Evolutionary conservation across 1,284 basidiomycete species (phyloP), one percentile per base, ranked within the genome.

Genomic region (Chalciporus sp.): DNA sequence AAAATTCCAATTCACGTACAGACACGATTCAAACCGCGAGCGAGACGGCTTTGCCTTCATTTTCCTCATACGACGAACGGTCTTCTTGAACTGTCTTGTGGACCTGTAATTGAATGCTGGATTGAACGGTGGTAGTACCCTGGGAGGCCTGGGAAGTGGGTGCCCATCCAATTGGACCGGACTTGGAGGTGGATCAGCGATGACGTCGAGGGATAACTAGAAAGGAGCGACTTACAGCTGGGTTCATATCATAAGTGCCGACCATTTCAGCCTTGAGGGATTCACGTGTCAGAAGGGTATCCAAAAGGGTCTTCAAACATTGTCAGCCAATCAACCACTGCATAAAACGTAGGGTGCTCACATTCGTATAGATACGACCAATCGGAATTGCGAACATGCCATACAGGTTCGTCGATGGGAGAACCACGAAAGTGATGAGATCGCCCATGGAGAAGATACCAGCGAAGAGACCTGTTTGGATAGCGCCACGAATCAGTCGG

Each of bases 381-480:
- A 71, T 58, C 5, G 70, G 66, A n/a, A 73, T 63, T 6, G 64
- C 64, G 16, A 72, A 70, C 61, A 72, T 64, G 4, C 60, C 65
- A 37, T 61, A 67, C 2, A 71, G 29, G 33, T 69, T 63, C 3
- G 62, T 64, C 6, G 39, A 48, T 1, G 66, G 70, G 8, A 60
- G 37, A 29, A 51, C 11, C 4, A 74, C 37, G 61, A 78, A 80
- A 2, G 69, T 66, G 41, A 78, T 70, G 31, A 80, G 52, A 55
- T 79, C 76, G 2, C 68, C 73, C 20, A 78, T 46, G 12, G 78
- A 73, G 58, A 80, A 81, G 5, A 80, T 65, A 0, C 68, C 72
- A 1, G 71, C 73, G 41, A 81, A 79, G 7, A 80, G 55, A 39
- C 73, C 74, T 0, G 80, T 80, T 55, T 79, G 79, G 17, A 81